A percentile compares a stretch with the other conserved stretches of the same genome.
Conservation (phyloP, 148 eudicot genomes). For the Salicornia ramosissima region DNA sequence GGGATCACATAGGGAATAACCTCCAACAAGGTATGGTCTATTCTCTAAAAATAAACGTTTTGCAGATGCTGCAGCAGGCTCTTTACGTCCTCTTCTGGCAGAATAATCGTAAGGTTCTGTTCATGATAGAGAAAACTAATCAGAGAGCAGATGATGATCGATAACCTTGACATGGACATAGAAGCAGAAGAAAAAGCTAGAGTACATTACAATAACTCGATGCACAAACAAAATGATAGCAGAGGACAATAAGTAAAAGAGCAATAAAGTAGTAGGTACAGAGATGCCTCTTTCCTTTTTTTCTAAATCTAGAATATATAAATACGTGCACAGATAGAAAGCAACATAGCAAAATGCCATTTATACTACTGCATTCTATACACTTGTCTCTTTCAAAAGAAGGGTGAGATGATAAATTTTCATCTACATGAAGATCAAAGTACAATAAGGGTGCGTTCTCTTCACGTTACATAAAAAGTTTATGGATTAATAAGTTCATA, state of each 20-base stretch:
- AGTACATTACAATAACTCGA: not conserved
- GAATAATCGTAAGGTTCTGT: conserved; percentile 83
- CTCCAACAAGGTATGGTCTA: conserved; percentile 80
- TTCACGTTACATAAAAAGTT: too few relatives aligned
- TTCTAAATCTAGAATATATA: too few relatives aligned
- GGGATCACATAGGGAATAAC: conserved; percentile 52
- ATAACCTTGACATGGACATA: not conserved
- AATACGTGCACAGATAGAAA: not conserved
- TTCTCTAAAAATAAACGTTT: conserved; percentile 86
- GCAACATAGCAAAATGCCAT: not conserved
- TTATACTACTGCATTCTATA: not conserved
- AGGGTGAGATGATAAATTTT: not conserved
- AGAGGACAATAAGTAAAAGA: not conserved
- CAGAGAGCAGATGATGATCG: not conserved
- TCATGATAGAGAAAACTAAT: conserved; percentile 20
- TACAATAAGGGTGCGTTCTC: too few relatives aligned
- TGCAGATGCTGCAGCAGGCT: conserved; percentile 74
- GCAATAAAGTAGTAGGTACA: not conserved
- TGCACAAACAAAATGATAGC: not conserved
- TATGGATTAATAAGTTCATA: too few relatives aligned
- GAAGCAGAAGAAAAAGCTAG: not conserved
- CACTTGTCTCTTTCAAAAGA: not conserved
- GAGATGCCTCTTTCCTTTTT: too few relatives aligned
- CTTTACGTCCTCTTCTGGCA: conserved; percentile 82
- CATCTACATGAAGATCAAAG: too few relatives aligned